Evolutionary conservation across 495 filamentous ascomycete genomes (phyloP), one percentile per base, ranked within the genome.

Genomic region (Alectoria sarmentosa): DNA sequence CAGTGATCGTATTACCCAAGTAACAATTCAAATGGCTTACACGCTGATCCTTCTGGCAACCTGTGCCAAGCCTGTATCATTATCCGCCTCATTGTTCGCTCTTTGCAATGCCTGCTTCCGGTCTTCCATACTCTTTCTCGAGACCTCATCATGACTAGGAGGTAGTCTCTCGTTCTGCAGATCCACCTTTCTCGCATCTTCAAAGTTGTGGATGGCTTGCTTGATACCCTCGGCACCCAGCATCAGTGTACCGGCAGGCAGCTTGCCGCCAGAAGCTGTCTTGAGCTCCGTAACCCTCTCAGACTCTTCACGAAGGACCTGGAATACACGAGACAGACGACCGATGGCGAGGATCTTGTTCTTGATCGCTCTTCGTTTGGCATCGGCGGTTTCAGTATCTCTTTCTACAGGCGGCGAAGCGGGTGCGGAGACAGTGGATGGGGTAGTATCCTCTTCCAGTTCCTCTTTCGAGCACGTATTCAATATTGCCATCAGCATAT

Each of bases 291-390:
- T 96, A 62, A 98, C 92, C 65, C 90, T 83, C 79, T 98, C 94
- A 5, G 93, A 96, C 75, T 98, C 95, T 75, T 98, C 94, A 70
- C 94, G 90, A 67, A 98, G 79, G 34, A 98, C 94, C 74, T 98
- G 92, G 88, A 98, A 98, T 64, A 98, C 95, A 72, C 94, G 90
- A 46, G 95, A 98, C 44, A 98, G 80, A 66, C 94, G 90, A 32
- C 94, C 94, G 75, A 98, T 98, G 62, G 94, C 94, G 65, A 98
- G 82, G 72, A 98, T 97, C 80, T 98, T 98, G 84, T 98, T 98
- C 81, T 97, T 97, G 81, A 98, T 96, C 3, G 92, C 92, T 14
- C 92, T 86, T 66, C 92, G 82, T 81, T 96, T 97, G 81, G 86
- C 90, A 71, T 98, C 94, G 68, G 84, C 90, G 59, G 88, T 90